A percentile compares a stretch with the other conserved stretches of the same genome.
Conservation (phyloP, 352 stramenopile species). For the Pythium volutum region DNA sequence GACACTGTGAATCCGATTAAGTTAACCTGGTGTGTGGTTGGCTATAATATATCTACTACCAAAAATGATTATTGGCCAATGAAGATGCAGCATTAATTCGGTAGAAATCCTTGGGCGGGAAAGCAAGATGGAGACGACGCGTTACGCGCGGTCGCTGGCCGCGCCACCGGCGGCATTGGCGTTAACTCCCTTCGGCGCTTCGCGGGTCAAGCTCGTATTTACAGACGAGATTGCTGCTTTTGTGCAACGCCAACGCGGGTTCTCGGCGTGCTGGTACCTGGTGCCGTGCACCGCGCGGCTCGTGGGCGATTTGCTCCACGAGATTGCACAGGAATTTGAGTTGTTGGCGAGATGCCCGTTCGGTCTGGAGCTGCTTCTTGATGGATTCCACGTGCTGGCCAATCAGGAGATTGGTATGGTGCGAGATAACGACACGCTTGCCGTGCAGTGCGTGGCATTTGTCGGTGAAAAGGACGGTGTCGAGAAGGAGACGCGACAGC, state of each 20-base stretch:
- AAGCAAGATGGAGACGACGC: constrained; percentile 9
- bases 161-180: not conserved
- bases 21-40: constrained; percentile 6
- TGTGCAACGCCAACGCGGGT: constrained; percentile 44
- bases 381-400: constrained; percentile 56
- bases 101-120: not conserved
- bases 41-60: not conserved
- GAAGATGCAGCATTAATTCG: not conserved
- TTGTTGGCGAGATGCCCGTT: constrained; percentile 38
- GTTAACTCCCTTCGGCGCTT: not conserved
- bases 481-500: not conserved
- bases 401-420: constrained; percentile 56
- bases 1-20: not conserved
- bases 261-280: constrained; percentile 67
- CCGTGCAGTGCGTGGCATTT: constrained; percentile 40
- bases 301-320: constrained; percentile 60
- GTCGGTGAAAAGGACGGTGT: constrained; percentile 1
- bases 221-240: constrained; percentile 43
- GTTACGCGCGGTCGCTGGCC: constrained; percentile 5
- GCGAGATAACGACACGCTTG: constrained; percentile 60
- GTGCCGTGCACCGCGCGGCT: constrained; percentile 40
- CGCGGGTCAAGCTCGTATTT: constrained; percentile 51
- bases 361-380: constrained; percentile 53
- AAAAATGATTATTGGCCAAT: constrained; percentile 11
- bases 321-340: constrained; percentile 56